Evolutionary conservation across 805 yeast species (phyloP), one percentile per base, ranked within the genome.

Genomic region (Wickerhamomyces sydowiorum): DNA sequence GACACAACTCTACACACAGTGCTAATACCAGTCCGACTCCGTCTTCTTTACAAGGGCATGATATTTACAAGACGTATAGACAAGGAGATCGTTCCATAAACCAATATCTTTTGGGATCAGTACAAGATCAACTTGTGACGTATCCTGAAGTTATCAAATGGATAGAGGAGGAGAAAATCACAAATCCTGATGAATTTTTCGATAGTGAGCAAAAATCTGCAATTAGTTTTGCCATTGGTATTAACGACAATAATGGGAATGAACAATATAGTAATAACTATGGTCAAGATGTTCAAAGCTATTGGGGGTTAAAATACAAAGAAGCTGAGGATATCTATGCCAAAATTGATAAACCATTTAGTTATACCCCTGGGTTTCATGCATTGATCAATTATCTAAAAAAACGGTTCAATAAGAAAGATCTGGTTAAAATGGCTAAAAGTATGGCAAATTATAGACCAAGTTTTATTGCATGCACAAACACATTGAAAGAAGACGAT

Each of bases 381-480:
- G 78, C 81, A 36, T 70, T 91, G 43, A 79, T 86, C 52, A 73
- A 79, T 10, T 90, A 90, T 58, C 66, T 91, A 45, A 70, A 82
- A 44, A 67, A 74, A 29, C 64, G 98, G 38, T 89, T 91, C 59
- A 75, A 78, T 37, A 76, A 79, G 45, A 70, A 71, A 14, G 80
- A 82, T 62, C 70, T 91, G 43, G 84, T 89, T 43, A 75, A 80
- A 42, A 82, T 93, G 80, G 89, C 96, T 2, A 81, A 82, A 55
- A 78, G 86, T 8, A 84, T 91, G 82, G 93, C 97, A 0, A 84
- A 83, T 36, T 89, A 89, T 56, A 67, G 98, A 49, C 96, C 98
- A 3, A 80, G 90, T 12, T 91, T 91, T 59, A 88, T 90, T 53
- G 96, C 97, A 4, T 86, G 95, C 53, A 86, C 95, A 31, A 85